Base-by-base conservation (phyloP, 305 asterid genomes). In the Petunia hybrid region DNA sequence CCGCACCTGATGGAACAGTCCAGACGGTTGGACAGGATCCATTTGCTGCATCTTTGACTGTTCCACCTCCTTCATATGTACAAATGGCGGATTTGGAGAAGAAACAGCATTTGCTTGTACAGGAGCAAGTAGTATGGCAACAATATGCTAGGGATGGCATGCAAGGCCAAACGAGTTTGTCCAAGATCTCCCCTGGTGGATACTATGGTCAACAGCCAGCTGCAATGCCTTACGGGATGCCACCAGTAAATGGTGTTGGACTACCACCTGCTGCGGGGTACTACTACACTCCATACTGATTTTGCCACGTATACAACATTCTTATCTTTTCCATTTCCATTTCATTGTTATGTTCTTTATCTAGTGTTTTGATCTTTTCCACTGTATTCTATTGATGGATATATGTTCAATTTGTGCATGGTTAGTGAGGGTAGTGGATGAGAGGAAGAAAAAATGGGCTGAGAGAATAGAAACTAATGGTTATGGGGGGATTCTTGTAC, bases 81-180 rank as follows among this genome's bases (percentile, higher is more conserved):
- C 97, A 94, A 86, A 94, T 94, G 94, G 88, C 97, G 0, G 97
- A 92, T 68, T 89, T 94, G 94, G 95, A 94, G 83, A 91, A 92
- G 88, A 94, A 94, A 86, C 97, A 94, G 82, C 94, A 91, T 13
- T 53, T 92, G 45, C 80, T 94, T 8, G 85, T 85, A 84, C 98
- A 94, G 82, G 98, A 94, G 74, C 97, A 92, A 86, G 74, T 89
- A 75, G 89, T 91, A 38, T 94, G 98, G 98, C 92, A 94, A 65
- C 93, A 92, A 83, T 94, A 94, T 43, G 83, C 95, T 2, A 84
- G 87, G 79, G 89, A 86, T 6, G 98, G 97, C n/a, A 91, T 92
- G 98, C 97, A 87, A 73, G 97, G 98, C 46, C 97, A 92, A 85
- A 53, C 90, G 41, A 90, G 94, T 81, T 85, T 94, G 91, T 76